Conservation (phyloP, 2,329 filamentous ascomycete genomes). For the Colletotrichum agaves region DNA sequence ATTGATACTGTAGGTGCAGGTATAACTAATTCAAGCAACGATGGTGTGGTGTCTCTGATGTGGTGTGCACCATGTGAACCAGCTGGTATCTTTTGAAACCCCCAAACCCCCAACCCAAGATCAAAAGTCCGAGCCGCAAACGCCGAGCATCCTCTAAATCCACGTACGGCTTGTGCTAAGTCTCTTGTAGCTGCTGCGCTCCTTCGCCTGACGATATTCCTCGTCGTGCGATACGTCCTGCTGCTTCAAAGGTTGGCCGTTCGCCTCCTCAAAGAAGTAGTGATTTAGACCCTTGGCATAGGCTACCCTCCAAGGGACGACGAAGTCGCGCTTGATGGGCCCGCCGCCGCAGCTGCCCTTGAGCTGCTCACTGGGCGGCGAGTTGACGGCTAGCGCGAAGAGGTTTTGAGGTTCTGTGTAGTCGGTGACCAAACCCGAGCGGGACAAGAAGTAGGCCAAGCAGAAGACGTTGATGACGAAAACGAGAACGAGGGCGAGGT, state of each 20-base stretch:
- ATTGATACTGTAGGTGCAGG: not conserved
- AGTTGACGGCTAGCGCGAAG: slow-evolving; percentile 77
- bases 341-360: slow-evolving; percentile 53
- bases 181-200: slow-evolving; percentile 42
- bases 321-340: slow-evolving; percentile 48
- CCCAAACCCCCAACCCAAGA: not conserved
- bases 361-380: slow-evolving; percentile 50
- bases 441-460: slow-evolving; percentile 67
- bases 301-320: slow-evolving; percentile 55
- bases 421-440: slow-evolving; percentile 75
- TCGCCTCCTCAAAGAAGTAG: slow-evolving; percentile 56
- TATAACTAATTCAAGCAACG: not conserved
- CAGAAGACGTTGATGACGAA: slow-evolving; percentile 76
- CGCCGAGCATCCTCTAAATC: slow-evolving; percentile 45
- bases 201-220: slow-evolving; percentile 20
- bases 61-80: slow-evolving; percentile 1
- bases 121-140: not conserved
- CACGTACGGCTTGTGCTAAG: slow-evolving; percentile 47
- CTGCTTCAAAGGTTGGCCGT: slow-evolving; percentile 40
- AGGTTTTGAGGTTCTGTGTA: slow-evolving; percentile 82
- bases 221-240: slow-evolving; percentile 23
- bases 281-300: slow-evolving; percentile 52
- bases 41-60: not conserved
- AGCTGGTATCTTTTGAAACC: slow-evolving; percentile 24
- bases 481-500: slow-evolving; percentile 71